Evolutionary conservation across 257 asterid species (phyloP).

Genomic region (Capsicum chinense): DNA sequence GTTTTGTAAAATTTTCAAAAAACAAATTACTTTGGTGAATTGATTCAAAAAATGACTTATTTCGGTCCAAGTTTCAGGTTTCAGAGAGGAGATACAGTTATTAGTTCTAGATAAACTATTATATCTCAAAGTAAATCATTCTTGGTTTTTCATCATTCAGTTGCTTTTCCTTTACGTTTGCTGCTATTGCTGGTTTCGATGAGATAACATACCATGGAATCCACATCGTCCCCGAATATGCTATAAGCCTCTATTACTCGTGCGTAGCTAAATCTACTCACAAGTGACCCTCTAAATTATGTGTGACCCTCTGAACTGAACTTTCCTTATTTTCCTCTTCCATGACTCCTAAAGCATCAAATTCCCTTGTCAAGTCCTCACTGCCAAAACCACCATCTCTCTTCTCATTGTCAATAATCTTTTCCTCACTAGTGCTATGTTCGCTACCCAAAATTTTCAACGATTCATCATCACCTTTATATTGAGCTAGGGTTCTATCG

Average conservation of each 20-base stretch:
- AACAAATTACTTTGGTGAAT: no score
- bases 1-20: no score
- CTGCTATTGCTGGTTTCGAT: conserved; percentile 70
- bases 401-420: conserved; percentile 46
- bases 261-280: conserved; percentile 67
- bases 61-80: neutral
- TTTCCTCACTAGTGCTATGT: conserved; percentile 46
- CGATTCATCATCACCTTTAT: conserved; percentile 51
- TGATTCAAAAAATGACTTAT: no score
- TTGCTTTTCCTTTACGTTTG: conserved; percentile 96
- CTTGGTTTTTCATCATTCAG: conserved; percentile 44
- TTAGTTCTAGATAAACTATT: neutral
- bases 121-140: conserved; percentile 28
- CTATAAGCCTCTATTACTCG: conserved; percentile 93
- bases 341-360: conserved; percentile 48
- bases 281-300: conserved; percentile 42
- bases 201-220: conserved; percentile 90
- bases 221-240: conserved; percentile 92
- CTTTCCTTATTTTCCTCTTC: conserved; percentile 66
- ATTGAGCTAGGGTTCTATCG: no score
- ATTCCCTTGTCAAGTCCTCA: conserved; percentile 50
- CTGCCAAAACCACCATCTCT: conserved; percentile 46
- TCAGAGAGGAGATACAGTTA: neutral
- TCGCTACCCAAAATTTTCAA: conserved; percentile 43
- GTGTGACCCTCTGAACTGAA: conserved; percentile 56